Percentiles rank a stretch among this genome's conserved stretches.
Evolutionary conservation across 2,329 filamentous ascomycete genomes (phyloP).

Genomic region (Biscogniauxia mediterranea): DNA sequence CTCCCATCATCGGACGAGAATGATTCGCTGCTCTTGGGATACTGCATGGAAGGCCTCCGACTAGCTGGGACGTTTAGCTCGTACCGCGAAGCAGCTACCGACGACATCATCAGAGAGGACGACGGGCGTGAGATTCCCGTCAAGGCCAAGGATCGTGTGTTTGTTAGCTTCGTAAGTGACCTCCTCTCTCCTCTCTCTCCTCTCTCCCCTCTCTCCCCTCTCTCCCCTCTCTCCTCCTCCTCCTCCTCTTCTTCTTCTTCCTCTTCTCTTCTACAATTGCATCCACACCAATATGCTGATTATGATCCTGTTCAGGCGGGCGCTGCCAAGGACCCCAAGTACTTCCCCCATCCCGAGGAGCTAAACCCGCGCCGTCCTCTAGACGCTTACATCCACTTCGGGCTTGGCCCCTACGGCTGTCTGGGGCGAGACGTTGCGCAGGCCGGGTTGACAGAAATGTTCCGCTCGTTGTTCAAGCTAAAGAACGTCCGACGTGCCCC

Average conservation of each 20-base stretch:
- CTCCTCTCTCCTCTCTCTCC: background rate
- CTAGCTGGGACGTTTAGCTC: constrained; percentile 62
- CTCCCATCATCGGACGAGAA: constrained; percentile 53
- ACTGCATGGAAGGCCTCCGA: constrained; percentile 70
- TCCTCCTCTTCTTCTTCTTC: too few relatives aligned
- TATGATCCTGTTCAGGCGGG: constrained; percentile 31
- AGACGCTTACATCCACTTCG: constrained; percentile 63
- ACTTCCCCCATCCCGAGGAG: constrained; percentile 60
- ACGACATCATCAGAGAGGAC: constrained; percentile 48
- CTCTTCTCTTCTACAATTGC: too few relatives aligned
- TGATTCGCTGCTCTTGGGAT: constrained; percentile 64
- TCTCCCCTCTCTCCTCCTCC: background rate
- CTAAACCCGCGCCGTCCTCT: constrained; percentile 64
- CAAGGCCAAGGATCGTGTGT: constrained; percentile 57
- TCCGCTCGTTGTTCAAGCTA: constrained; percentile 62
- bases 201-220: too few relatives aligned
- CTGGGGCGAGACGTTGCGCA: constrained; percentile 61
- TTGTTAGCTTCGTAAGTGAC: constrained; percentile 57
- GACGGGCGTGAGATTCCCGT: constrained; percentile 52
- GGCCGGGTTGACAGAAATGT: constrained; percentile 64
- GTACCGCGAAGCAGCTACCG: constrained; percentile 53
- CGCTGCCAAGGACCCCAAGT: constrained; percentile 53
- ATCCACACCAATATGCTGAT: background rate
- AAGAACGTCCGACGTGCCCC: constrained; percentile 59
- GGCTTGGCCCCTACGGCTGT: constrained; percentile 60